phyloP scores from a whole-genome alignment of 805 yeast genomes.

The Kuraishia capsulata region DNA sequence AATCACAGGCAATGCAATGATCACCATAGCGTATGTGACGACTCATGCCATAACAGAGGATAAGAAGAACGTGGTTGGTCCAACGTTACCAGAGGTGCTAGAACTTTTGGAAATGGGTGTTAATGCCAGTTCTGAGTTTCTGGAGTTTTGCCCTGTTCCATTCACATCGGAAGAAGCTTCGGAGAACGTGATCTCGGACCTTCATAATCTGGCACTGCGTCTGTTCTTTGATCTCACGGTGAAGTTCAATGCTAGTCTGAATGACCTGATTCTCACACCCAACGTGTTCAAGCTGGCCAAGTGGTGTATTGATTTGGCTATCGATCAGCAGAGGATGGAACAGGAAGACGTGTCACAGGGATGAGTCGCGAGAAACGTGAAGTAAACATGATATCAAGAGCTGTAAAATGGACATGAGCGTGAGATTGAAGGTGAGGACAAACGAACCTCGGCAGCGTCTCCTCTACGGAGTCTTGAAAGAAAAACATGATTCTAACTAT shows the following conservation, averaged over 20 bases:
- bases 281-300: slow-evolving; percentile 61
- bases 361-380: background rate
- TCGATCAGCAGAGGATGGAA: slow-evolving; percentile 34
- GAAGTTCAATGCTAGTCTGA: slow-evolving; percentile 51
- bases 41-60: slow-evolving; percentile 60
- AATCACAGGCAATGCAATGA: slow-evolving; percentile 52
- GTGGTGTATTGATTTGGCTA: slow-evolving; percentile 61
- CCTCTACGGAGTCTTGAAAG: too few species aligned
- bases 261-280: slow-evolving; percentile 54
- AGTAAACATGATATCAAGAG: too few species aligned
- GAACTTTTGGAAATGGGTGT: slow-evolving; percentile 54
- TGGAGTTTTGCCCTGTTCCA: slow-evolving; percentile 24
- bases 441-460: too few species aligned
- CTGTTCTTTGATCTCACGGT: slow-evolving; percentile 59
- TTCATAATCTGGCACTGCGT: slow-evolving; percentile 57
- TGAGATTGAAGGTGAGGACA: too few species aligned
- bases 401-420: too few species aligned
- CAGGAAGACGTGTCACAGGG: slow-evolving; percentile 2
- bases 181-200: slow-evolving; percentile 36
- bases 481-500: too few species aligned
- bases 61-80: slow-evolving; percentile 41
- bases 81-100: slow-evolving; percentile 49
- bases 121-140: slow-evolving; percentile 39
- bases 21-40: slow-evolving; percentile 48
- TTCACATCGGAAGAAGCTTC: slow-evolving; percentile 10